phyloP scores from a whole-genome alignment of 306 rosid species.

The Echinosophora koreensis region DNA sequence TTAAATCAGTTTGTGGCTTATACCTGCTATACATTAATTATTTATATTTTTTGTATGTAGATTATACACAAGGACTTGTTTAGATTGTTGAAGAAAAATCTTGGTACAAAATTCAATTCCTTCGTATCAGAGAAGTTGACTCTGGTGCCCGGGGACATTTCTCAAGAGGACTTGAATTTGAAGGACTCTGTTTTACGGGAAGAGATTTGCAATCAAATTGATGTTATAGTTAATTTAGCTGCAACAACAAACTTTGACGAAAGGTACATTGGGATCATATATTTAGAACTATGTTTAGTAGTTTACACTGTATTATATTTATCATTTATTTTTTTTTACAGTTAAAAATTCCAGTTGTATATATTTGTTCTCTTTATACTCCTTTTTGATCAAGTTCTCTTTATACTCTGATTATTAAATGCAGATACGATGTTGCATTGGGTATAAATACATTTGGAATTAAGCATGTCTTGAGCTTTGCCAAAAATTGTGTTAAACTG shows the following conservation, averaged over 20 bases:
- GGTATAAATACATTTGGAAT: conserved; percentile 71
- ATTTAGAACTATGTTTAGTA: too few relatives aligned
- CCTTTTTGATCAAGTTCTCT: too few relatives aligned
- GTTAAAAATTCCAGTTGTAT: not conserved
- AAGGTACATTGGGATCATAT: conserved; percentile 55
- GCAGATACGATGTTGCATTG: conserved; percentile 78
- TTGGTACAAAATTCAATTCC: conserved; percentile 52
- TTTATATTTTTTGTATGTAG: conserved; percentile 42
- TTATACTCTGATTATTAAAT: not conserved
- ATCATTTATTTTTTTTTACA: too few relatives aligned
- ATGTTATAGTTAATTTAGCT: conserved; percentile 72
- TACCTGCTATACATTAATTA: not conserved
- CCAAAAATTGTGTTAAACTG: conserved; percentile 61
- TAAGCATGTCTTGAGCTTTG: conserved; percentile 67
- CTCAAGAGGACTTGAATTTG: conserved; percentile 59
- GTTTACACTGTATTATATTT: too few relatives aligned
- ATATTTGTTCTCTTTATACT: too few relatives aligned
- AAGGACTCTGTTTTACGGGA: conserved; percentile 54
- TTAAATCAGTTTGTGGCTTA: not conserved
- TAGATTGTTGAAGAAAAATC: conserved; percentile 62
- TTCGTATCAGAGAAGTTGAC: conserved; percentile 60
- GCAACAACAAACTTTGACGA: conserved; percentile 83
- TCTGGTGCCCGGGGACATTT: conserved; percentile 69
- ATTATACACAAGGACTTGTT: conserved; percentile 73
- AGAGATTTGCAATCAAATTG: conserved; percentile 53